These are phyloP conservation scores for Solanum phureja DNA, from an alignment of 257 asterid species.

Conservation along the genomic window DNA sequence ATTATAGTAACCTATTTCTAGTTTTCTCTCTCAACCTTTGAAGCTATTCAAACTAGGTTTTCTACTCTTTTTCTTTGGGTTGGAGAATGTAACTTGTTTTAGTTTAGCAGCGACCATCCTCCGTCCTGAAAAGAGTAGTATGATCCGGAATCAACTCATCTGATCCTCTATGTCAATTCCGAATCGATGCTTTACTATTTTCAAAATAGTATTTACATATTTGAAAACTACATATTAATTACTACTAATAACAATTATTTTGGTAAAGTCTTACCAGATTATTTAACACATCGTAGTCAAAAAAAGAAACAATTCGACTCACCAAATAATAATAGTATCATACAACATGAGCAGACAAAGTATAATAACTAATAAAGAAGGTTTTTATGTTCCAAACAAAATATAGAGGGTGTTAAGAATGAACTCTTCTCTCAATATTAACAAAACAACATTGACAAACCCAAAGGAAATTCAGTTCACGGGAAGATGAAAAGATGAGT, in stretches of 20 bases:
- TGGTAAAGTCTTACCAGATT: not conserved
- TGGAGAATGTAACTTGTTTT: not conserved
- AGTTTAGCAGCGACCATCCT: not conserved
- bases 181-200: not conserved
- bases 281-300: not conserved
- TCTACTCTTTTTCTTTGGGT: not conserved
- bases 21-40: not conserved
- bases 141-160: not conserved
- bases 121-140: not conserved
- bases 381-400: not conserved
- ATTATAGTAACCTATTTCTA: not conserved
- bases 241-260: not conserved
- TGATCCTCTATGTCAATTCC: not conserved
- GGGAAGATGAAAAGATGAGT: not conserved
- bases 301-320: not conserved
- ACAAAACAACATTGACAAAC: not conserved
- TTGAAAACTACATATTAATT: not conserved
- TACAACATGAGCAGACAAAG: not conserved
- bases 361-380: not conserved
- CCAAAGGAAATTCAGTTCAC: not conserved
- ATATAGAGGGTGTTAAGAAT: not conserved
- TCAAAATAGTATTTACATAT: not conserved
- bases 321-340: not conserved
- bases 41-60: not conserved
- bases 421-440: not conserved